Evolutionary conservation across 257 asterid genomes (phyloP), one percentile per base, ranked within the genome.

Genomic region (Solanum acaule): DNA sequence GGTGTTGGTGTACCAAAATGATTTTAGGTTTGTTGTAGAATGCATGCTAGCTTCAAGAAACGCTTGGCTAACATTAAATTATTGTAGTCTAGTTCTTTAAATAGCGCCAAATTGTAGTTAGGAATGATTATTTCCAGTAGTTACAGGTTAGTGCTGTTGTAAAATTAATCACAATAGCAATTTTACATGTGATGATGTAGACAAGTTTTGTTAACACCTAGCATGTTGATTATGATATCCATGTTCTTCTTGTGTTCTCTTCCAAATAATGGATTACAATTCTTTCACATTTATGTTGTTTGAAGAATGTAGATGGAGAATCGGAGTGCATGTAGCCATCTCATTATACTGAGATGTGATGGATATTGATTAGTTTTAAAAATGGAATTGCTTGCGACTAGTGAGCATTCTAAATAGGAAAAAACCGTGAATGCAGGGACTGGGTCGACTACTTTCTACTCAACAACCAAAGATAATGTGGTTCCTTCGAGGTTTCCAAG

Each of bases 21-120:
- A 83, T 85, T 83, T 65, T 88, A 89, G 94, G 92, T 88, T 72
- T 94, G 95, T 90, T 94, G 96, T 94, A 91, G 83, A 86, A 92
- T 91, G 90, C 88, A 92, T 91, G 90, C 88, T 89, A 81, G 87
- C 87, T 85, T 89, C 86, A 61, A 90, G 87, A 89, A 84, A 71
- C 72, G 76, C 56, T 83, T 85, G 84, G 44, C 63, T 86, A 88
- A 88, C 89, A 88, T 88, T 91, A 89, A 92, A 89, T 89, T 65
- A 46, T 78, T 92, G 88, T 93, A 93, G 93, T 88, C 89, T 91
- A 92, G 95, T 89, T 44, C 68, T 46, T 87, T 87, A 88, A 87
- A 52, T 65, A 84, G 77, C 89, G 89, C 89, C 78, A 90, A 88
- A 87, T 89, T 71, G 67, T 92, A 89, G 93, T 33, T 88, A 93